Evolutionary conservation across 352 stramenopile species (phyloP).

Genomic region (Peronospora farinosa): DNA sequence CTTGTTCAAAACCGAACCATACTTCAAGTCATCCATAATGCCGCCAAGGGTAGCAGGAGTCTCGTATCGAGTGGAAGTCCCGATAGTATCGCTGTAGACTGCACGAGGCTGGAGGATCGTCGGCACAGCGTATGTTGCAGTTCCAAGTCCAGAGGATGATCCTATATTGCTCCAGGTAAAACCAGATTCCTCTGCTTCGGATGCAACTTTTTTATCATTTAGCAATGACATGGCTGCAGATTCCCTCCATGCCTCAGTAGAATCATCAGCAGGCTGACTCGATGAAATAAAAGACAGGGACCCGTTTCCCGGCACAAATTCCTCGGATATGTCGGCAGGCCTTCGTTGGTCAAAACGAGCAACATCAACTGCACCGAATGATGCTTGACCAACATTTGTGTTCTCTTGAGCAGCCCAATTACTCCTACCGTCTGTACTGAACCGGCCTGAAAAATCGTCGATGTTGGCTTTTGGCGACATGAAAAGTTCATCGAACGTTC

Average conservation of each 20-base stretch:
- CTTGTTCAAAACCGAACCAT: conserved; percentile 12
- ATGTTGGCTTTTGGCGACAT: conserved; percentile 41
- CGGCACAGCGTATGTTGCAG: conserved; percentile 40
- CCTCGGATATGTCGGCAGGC: conserved; percentile 28
- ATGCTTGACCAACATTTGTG: conserved; percentile 2
- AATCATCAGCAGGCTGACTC: conserved; percentile 2
- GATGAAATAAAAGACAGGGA: not conserved
- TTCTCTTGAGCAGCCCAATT: conserved; percentile 13
- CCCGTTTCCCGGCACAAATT: conserved; percentile 11
- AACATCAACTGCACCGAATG: conserved; percentile 28
- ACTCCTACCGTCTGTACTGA: conserved; percentile 8
- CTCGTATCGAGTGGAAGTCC: conserved; percentile 8
- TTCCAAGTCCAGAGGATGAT: conserved; percentile 19
- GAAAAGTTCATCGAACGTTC: conserved; percentile 75
- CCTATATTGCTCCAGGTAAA: conserved; percentile 43
- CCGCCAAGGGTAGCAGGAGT: conserved; percentile 13
- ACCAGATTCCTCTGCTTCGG: conserved; percentile 7
- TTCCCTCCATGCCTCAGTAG: conserved; percentile 19
- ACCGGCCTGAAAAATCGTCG: conserved; percentile 1
- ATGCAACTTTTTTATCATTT: conserved; percentile 13
- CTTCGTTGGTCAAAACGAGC: conserved; percentile 47
- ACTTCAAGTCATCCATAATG: conserved; percentile 68
- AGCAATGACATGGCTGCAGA: conserved; percentile 21
- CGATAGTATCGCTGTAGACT: conserved; percentile 7
- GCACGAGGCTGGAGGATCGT: conserved; percentile 25